Evolutionary conservation across 768 basidiomycete genomes (phyloP), one percentile per base, ranked within the genome.

Genomic region (Psilocybe azurescens): DNA sequence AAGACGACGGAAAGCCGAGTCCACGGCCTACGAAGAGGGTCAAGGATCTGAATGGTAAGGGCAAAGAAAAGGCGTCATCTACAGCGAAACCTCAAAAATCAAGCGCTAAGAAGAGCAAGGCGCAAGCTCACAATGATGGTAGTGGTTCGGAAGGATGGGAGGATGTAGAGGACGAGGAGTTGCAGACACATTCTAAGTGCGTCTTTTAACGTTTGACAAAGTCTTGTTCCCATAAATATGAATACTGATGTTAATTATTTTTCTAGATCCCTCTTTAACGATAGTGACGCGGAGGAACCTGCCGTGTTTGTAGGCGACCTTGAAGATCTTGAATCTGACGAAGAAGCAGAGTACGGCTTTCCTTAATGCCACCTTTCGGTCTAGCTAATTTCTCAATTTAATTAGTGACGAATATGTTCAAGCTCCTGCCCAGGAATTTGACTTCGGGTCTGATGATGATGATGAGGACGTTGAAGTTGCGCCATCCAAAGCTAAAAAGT

Each of bases 401-500:
- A 62, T 24, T 60, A 88, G 86, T 58, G 82, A 85, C 68, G 83
- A 87, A 60, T 72, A 80, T 55, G 72, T 88, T 18, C 75, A 75
- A 60, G 84, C 82, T 5, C 77, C 80, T 44, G 77, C 79, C 3
- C 82, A 87, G 73, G 87, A 88, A 64, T 83, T 89, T 63, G 87
- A 88, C 66, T 83, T 89, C 62, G 85, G 81, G 50, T 87, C 87
- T 2, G 88, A 86, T 58, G 83, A 85, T 14, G 87, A 88, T 7
- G 79, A 82, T n/a, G 79, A 82, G n/a, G 76, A 78, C 18, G 74
- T 76, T 33, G 73, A 75, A 46, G 72, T 76, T 20, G 65, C 69
- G 20, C 69, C 76, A 38, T 67, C 70, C 28, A 83, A 79, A 70
- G 71, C 72, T 16, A 83, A 81, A 69, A 86, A 82, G 68, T 86